A percentile compares a stretch with the other conserved stretches of the same genome.
These are phyloP conservation scores for Trichoderma citrinoviride DNA, from an alignment of 2,329 filamentous ascomycete species.

Conservation along the genomic window DNA sequence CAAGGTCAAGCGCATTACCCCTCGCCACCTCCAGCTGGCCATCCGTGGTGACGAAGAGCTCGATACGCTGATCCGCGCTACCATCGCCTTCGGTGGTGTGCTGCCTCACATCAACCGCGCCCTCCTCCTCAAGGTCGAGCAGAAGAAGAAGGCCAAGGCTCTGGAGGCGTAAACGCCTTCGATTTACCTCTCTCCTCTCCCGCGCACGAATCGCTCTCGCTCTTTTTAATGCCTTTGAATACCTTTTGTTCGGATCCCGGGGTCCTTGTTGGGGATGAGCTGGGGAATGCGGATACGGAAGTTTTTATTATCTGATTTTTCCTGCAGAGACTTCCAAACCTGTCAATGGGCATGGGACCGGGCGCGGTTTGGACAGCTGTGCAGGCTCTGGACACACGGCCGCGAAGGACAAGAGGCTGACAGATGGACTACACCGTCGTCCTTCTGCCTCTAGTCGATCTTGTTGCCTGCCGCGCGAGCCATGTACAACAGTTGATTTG, in stretches of 20 bases:
- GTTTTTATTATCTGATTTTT: conserved; percentile 7
- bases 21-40: conserved; percentile 93
- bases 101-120: conserved; percentile 98
- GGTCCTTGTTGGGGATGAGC: conserved; percentile 18
- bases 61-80: conserved; percentile 94
- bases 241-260: conserved; percentile 16
- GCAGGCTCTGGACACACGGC: conserved; percentile 18
- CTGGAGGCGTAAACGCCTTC: conserved; percentile 40
- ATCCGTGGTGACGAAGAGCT: conserved; percentile 98
- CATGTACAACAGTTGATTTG: conserved; percentile 22
- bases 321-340: conserved; percentile 14
- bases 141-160: conserved; percentile 83
- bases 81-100: conserved; percentile 97
- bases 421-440: neutral
- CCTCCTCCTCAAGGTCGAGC: conserved; percentile 89
- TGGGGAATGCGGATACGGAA: conserved; percentile 13
- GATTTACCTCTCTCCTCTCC: neutral
- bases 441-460: neutral
- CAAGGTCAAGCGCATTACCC: conserved; percentile 99
- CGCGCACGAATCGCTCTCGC: conserved; percentile 12
- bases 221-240: conserved; percentile 19
- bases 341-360: conserved; percentile 6
- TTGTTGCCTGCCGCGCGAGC: conserved; percentile 8
- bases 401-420: neutral
- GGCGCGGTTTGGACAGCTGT: conserved; percentile 20